Base-by-base conservation (phyloP, 441 rosid species). In the Croton laevigatus region DNA sequence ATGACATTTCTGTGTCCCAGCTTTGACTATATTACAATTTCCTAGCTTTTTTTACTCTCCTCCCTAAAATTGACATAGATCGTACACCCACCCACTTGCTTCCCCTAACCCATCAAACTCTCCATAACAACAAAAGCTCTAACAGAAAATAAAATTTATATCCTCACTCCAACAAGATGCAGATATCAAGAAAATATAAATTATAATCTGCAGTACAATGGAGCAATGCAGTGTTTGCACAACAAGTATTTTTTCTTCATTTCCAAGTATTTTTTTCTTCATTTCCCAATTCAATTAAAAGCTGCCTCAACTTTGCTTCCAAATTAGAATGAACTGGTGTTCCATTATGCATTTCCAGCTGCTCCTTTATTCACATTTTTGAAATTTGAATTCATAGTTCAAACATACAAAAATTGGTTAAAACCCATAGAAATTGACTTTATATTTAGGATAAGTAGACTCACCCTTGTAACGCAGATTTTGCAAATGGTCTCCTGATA, bases 401-500 rank as follows among this genome's bases (percentile, higher is more conserved):
- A 76, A 71, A 46, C 6, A 73, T 27, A 27, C 32, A 27, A 27
- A 27, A 27, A 27, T 27, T 27, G 71, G 75, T 58, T 75, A 62
- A 32, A 75, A 53, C 20, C 16, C 27, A 32, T 16, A 5, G 49
- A 59, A 45, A 20, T 48, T 44, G 62, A 23, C 44, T 51, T 52
- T 53, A 11, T 37, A 34, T 73, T 57, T 65, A 40, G 62, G 70
- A 73, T 60, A 49, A 73, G 88, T 58, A 49, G 76, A 73, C 89
- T 87, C 78, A 93, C 99, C 91, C 96, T 81, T 84, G 77, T 61
- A 94, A 72, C 85, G 86, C 96, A 81, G 87, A 84, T 87, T 95
- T 98, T 3, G 99, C 99, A 83, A 91, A 95, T 60, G 99, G 98
- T 86, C 97, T 87, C 99, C 93, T 95, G 84, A 93, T 85, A 57